A percentile compares a stretch with the other conserved stretches of the same genome.
These are phyloP conservation scores for Neltuma alba DNA, from an alignment of 306 rosid genomes.

Conservation along the genomic window DNA sequence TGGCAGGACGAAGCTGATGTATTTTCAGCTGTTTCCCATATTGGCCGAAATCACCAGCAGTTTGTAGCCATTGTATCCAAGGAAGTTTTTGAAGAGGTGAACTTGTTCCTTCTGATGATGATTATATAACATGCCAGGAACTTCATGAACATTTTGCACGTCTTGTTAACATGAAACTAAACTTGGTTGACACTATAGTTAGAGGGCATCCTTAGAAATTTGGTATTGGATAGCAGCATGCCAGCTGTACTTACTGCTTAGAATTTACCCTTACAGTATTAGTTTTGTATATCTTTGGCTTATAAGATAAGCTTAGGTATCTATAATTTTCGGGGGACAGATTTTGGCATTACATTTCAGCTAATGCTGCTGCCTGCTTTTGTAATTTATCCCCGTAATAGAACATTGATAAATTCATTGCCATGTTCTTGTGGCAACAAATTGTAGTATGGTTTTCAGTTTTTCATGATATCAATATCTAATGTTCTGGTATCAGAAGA, in stretches of 20 bases:
- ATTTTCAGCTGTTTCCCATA: conserved; percentile 68
- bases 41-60: conserved; percentile 76
- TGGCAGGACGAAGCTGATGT: conserved; percentile 86
- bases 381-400: neutral
- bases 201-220: neutral
- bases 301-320: neutral
- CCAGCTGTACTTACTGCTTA: too few species aligned
- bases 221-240: neutral
- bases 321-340: neutral
- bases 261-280: too few species aligned
- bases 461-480: neutral
- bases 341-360: neutral
- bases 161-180: conserved; percentile 27
- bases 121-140: conserved; percentile 16
- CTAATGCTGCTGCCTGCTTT: neutral
- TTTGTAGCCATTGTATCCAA: conserved; percentile 49
- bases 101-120: conserved; percentile 36
- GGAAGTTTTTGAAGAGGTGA: conserved; percentile 62
- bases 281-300: neutral
- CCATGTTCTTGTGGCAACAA: neutral
- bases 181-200: neutral
- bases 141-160: neutral
- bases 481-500: neutral
- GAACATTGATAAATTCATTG: neutral
- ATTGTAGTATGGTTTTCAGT: neutral